A percentile compares a stretch with the other conserved stretches of the same genome.
Evolutionary conservation across 371 early-diverging fungal species (phyloP).

Genomic region (Haplosporangium sp.): DNA sequence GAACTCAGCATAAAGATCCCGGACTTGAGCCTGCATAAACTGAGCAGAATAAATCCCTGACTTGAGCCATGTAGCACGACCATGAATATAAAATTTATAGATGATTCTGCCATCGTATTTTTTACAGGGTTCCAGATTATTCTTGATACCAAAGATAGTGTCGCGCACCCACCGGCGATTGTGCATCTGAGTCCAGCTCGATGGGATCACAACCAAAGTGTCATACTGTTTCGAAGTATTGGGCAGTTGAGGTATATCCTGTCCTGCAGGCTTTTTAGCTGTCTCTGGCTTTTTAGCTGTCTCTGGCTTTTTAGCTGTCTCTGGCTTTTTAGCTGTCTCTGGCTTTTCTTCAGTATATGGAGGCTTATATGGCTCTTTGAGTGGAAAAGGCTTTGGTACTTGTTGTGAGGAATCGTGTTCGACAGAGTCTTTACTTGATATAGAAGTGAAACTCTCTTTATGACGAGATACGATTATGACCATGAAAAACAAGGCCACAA

Average conservation of each 20-base stretch:
- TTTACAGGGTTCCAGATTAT: slow-evolving; percentile 64
- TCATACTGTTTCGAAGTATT: slow-evolving; percentile 60
- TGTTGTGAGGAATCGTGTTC: background rate
- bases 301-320: background rate
- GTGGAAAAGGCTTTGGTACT: background rate
- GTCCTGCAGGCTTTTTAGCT: background rate
- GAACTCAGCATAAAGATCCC: slow-evolving; percentile 63
- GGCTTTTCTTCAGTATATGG: background rate
- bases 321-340: background rate
- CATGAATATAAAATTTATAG: slow-evolving; percentile 67
- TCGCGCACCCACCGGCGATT: slow-evolving; percentile 63
- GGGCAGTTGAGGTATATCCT: slow-evolving; percentile 9
- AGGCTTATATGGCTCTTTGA: slow-evolving; percentile 5
- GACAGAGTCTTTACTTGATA: background rate
- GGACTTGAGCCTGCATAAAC: slow-evolving; percentile 55
- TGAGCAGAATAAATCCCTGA: slow-evolving; percentile 39
- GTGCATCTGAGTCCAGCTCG: slow-evolving; percentile 55
- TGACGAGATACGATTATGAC: slow-evolving; percentile 26
- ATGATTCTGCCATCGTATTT: slow-evolving; percentile 57
- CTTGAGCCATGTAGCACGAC: slow-evolving; percentile 42
- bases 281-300: background rate
- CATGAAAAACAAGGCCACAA: slow-evolving; percentile 37
- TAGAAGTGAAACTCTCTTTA: background rate
- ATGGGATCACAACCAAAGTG: slow-evolving; percentile 64
- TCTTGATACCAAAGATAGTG: slow-evolving; percentile 62